These are phyloP conservation scores for Funneliformis geosporum DNA, from an alignment of 192 early-diverging fungal genomes.

Conservation along the genomic window DNA sequence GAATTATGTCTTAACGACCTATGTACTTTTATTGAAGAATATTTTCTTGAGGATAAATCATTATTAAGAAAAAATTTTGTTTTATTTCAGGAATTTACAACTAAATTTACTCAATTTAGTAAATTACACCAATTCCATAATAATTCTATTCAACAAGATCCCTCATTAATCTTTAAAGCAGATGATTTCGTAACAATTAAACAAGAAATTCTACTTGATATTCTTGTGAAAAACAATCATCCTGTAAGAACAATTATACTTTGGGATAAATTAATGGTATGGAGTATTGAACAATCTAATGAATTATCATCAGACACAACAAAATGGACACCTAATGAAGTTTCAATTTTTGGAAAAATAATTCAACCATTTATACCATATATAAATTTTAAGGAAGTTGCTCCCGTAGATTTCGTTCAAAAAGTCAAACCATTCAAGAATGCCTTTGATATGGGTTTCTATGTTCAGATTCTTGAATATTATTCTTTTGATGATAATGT, in stretches of 20 bases:
- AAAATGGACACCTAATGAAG: neutral
- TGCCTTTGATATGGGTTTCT: neutral
- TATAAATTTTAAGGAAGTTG: neutral
- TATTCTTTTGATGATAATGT: neutral
- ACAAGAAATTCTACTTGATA: neutral
- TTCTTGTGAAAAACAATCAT: neutral
- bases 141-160: neutral
- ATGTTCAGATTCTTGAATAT: neutral
- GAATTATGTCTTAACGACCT: neutral
- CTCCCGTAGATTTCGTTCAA: neutral
- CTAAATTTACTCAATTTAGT: neutral
- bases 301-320: neutral
- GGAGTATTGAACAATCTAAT: neutral
- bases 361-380: neutral
- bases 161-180: neutral
- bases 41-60: neutral
- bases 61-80: neutral
- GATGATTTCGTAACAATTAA: neutral
- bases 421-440: neutral
- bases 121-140: neutral
- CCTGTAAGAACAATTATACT: neutral
- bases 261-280: conserved; percentile 3
- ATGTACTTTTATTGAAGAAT: neutral
- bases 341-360: neutral
- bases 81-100: neutral